Conservation (phyloP, 2,329 filamentous ascomycete genomes). For the Davidsoniella australis region DNA sequence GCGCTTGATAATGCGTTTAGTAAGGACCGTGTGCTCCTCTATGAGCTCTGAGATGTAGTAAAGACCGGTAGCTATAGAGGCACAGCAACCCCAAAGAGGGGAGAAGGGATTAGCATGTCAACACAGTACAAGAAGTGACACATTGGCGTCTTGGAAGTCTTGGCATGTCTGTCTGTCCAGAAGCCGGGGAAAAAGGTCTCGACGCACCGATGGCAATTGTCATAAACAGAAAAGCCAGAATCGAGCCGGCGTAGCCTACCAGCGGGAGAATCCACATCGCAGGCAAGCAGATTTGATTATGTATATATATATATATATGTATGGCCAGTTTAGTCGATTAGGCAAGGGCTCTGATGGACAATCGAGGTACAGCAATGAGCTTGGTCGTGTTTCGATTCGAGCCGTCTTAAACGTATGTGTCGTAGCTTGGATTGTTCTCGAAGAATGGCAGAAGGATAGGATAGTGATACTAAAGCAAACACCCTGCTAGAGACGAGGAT, state of each 20-base stretch:
- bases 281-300: slow-evolving; percentile 8
- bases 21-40: slow-evolving; percentile 88
- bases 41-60: slow-evolving; percentile 98
- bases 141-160: no score
- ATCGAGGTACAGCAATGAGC: neutral
- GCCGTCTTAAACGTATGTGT: neutral
- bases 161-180: neutral
- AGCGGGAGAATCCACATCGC: slow-evolving; percentile 92
- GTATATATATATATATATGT: neutral
- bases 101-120: no score
- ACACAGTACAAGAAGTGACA: neutral
- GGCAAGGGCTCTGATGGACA: neutral
- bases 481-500: no score
- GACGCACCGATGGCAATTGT: slow-evolving; percentile 73
- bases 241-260: slow-evolving; percentile 72
- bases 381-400: neutral
- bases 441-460: no score
- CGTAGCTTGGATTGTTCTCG: neutral
- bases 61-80: slow-evolving; percentile 65
- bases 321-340: neutral
- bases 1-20: slow-evolving; percentile 68
- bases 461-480: neutral
- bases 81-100: neutral
- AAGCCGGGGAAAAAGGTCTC: neutral
- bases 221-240: slow-evolving; percentile 82